Base-by-base conservation (phyloP, 1,139 yeast genomes). In the Pneumocystis canis region DNA sequence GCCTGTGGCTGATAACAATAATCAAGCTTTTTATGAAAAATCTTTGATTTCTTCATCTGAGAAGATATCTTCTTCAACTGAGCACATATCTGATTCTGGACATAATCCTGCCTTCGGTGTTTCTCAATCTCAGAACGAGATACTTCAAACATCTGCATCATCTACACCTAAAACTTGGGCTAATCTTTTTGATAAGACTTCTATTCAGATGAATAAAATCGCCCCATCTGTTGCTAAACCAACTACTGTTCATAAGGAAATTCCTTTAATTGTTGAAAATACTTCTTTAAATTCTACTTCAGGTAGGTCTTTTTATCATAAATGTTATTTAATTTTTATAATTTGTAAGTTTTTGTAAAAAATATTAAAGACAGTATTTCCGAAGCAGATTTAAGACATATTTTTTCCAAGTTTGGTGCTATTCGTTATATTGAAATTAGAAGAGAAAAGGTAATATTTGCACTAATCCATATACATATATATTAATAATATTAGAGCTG, bases 81-180 rank as follows among this genome's bases (percentile, higher is more conserved):
- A 47, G 6, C 54, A 47, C 25, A 47, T 47, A 47, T n/a, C 54
- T 20, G 31, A 11, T 2, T 25, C n/a, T 47, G 5, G 5, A 11
- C 31, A 47, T 16, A 25, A 47, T 14, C 9, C 6, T 47, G 4
- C n/a, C 16, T 47, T 25, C 25, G 6, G 11, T 28, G 61, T 63
- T n/a, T 60, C 65, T 28, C 54, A 31, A 37, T 33, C 64, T 25
- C 60, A 62, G 5, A 35, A 58, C 5, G 30, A 63, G 14, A 39
- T 63, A 1, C 25, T 25, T 47, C 31, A 47, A 11, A 9, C 54
- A 9, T 47, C 54, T 2, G 30, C 20, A 25, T 25, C 30, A 25
- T 47, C 63, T 16, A 40, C 66, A 3, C 63, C 66, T 5, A 58
- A 56, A n/a, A 40, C 61, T 20, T 54, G 57, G 58, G 63, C 66